phyloP scores from a whole-genome alignment of 1,284 basidiomycete species.

The Boletellus deceptivus region DNA sequence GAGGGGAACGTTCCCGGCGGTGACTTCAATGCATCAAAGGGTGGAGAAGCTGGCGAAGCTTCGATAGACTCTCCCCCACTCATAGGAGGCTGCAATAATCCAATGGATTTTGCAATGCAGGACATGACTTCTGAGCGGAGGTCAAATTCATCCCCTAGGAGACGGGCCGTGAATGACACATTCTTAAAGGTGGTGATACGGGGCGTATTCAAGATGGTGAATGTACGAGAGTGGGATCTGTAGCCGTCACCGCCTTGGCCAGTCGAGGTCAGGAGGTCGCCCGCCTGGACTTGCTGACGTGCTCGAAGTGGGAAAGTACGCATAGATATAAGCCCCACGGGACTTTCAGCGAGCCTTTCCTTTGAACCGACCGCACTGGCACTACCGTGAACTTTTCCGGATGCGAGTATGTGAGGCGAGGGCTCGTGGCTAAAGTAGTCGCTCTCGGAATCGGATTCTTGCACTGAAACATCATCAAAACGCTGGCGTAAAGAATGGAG shows the following conservation, averaged over 20 bases:
- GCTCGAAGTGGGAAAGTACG: constrained; percentile 33
- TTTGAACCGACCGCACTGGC: constrained; percentile 17
- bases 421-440: constrained; percentile 53
- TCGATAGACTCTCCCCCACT: constrained; percentile 64
- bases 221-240: constrained; percentile 46
- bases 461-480: constrained; percentile 59
- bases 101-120: constrained; percentile 97
- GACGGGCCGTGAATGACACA: constrained; percentile 28
- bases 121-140: constrained; percentile 94
- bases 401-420: constrained; percentile 15
- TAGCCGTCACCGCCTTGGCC: constrained; percentile 45
- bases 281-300: constrained; percentile 61
- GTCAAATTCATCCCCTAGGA: constrained; percentile 69
- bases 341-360: constrained; percentile 27
- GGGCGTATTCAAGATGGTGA: constrained; percentile 54
- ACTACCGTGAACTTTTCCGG: constrained; percentile 14
- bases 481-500: constrained; percentile 86
- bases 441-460: constrained; percentile 46
- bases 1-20: constrained; percentile 56
- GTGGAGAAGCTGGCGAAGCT: constrained; percentile 59
- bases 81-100: constrained; percentile 82
- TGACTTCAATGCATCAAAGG: constrained; percentile 50
- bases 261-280: constrained; percentile 61
- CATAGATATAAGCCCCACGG: constrained; percentile 11
- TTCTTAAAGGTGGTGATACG: constrained; percentile 34